phyloP scores from a whole-genome alignment of 2,329 filamentous ascomycete genomes.

The Fusarium dimerum region DNA sequence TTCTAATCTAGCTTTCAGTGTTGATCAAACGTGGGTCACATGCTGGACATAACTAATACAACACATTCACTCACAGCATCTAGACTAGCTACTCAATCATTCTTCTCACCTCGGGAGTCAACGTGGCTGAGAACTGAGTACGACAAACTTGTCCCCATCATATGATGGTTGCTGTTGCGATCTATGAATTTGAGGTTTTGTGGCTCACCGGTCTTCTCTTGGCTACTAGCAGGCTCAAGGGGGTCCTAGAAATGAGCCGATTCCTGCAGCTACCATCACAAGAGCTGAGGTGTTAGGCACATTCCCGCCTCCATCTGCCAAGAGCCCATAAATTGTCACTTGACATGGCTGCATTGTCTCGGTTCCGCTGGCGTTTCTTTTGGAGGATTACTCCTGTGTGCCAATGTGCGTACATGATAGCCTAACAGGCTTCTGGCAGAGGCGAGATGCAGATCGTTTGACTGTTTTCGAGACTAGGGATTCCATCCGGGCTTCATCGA shows the following conservation, averaged over 20 bases:
- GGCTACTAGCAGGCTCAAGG: conserved; percentile 24
- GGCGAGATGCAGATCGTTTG: conserved; percentile 1
- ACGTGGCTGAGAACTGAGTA: neutral
- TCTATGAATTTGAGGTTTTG: conserved; percentile 26
- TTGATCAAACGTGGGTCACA: neutral
- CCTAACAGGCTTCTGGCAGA: conserved; percentile 1
- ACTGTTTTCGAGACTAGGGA: neutral
- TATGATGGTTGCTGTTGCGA: conserved; percentile 18
- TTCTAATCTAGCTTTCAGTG: neutral
- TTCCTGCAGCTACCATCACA: conserved; percentile 16
- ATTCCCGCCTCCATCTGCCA: conserved; percentile 3
- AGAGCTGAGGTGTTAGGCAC: neutral
- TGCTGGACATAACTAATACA: neutral
- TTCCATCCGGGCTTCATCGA: neutral
- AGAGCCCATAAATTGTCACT: conserved; percentile 6
- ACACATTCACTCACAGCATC: no score
- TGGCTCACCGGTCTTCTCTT: conserved; percentile 25
- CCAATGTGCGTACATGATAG: neutral
- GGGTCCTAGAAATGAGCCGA: conserved; percentile 24
- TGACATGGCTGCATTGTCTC: conserved; percentile 5
- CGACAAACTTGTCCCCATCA: conserved; percentile 1
- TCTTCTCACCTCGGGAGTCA: neutral
- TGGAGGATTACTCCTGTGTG: neutral
- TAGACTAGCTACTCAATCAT: neutral
- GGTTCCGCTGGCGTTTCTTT: neutral